These are phyloP conservation scores for Pythium phragmiticola DNA, from an alignment of 352 stramenopile genomes.

Conservation along the genomic window DNA sequence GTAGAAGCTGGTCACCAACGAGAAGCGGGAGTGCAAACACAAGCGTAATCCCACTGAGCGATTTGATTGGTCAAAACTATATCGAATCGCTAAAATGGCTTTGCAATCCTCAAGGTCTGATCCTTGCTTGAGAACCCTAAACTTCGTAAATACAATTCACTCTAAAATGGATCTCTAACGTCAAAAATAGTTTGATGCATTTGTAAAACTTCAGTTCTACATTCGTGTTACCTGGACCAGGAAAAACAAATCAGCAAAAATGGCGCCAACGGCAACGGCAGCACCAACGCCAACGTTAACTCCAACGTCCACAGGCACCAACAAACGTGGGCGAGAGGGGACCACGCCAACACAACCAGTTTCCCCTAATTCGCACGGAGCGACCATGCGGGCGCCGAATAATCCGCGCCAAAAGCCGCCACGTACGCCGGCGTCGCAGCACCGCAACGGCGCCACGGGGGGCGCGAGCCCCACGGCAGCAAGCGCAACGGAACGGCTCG, in stretches of 20 bases:
- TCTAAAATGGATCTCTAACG: no score
- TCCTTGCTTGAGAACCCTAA: no score
- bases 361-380: neutral
- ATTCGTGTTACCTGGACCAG: neutral
- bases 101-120: no score
- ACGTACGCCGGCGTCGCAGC: neutral
- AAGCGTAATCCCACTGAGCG: neutral
- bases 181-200: no score
- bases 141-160: no score
- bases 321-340: constrained; percentile 13
- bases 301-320: constrained; percentile 7
- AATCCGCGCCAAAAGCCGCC: neutral
- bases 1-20: neutral
- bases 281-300: constrained; percentile 7
- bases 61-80: neutral
- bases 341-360: constrained; percentile 3
- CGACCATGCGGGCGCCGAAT: constrained; percentile 2
- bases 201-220: no score
- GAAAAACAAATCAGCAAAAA: constrained; percentile 2
- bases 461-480: neutral
- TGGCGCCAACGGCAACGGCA: constrained; percentile 20
- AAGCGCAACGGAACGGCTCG: constrained; percentile 4
- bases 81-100: no score
- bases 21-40: neutral
- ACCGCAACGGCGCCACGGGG: neutral